Conservation (phyloP, 1,284 basidiomycete genomes). For the Somion occarium region DNA sequence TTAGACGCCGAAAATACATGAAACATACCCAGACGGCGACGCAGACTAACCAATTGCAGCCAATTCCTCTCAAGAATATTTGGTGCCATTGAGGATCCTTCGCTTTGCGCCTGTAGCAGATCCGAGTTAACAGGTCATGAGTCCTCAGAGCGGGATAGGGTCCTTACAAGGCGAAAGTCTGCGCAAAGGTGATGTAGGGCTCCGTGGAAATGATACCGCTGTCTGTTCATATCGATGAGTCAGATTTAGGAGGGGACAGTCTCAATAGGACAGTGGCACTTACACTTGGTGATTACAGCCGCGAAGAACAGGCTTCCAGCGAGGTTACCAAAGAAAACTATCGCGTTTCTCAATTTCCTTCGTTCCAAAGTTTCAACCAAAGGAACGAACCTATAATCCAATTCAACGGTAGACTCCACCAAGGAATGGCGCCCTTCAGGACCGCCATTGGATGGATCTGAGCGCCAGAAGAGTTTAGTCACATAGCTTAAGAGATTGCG, state of each 20-base stretch:
- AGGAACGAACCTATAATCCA: slow-evolving; percentile 55
- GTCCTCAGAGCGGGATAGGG: neutral
- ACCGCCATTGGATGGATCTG: slow-evolving; percentile 68
- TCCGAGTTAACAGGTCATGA: neutral
- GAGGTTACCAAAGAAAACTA: slow-evolving; percentile 71
- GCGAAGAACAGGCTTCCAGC: slow-evolving; percentile 69
- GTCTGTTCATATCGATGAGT: slow-evolving; percentile 11
- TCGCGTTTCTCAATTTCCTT: neutral
- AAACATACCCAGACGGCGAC: slow-evolving; percentile 67
- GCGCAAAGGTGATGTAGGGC: slow-evolving; percentile 54
- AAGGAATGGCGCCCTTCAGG: slow-evolving; percentile 54
- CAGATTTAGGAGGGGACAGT: neutral
- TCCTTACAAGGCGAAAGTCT: slow-evolving; percentile 49
- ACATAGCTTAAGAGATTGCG: no score
- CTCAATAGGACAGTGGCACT: slow-evolving; percentile 18
- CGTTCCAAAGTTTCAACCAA: neutral
- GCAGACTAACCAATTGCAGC: slow-evolving; percentile 76
- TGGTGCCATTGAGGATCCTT: slow-evolving; percentile 65
- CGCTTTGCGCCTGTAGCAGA: slow-evolving; percentile 48
- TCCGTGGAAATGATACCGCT: slow-evolving; percentile 56
- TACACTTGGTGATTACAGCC: slow-evolving; percentile 62
- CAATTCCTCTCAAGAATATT: slow-evolving; percentile 73
- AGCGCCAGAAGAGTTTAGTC: neutral
- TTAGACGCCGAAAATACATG: neutral
- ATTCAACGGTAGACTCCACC: slow-evolving; percentile 64